Conservation (phyloP, 192 early-diverging fungal species). For the Backusella westeae region DNA sequence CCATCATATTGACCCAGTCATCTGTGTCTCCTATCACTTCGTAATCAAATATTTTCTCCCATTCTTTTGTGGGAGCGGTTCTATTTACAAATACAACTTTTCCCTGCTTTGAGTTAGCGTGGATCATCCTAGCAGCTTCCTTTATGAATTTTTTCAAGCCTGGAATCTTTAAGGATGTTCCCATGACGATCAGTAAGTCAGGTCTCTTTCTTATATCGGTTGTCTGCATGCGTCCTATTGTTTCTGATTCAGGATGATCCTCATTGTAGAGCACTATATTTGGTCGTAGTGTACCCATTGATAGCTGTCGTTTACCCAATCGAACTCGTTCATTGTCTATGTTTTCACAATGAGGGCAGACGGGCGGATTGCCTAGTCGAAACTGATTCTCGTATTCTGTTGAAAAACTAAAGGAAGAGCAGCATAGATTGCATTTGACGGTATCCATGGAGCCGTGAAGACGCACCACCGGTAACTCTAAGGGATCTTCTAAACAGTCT, state of each 20-base stretch:
- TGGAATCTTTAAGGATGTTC: slow-evolving; percentile 82
- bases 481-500: slow-evolving; percentile 83
- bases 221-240: slow-evolving; percentile 57
- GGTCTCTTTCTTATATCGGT: slow-evolving; percentile 59
- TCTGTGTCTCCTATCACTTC: slow-evolving; percentile 70
- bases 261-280: slow-evolving; percentile 97
- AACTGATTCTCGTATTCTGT: slow-evolving; percentile 59
- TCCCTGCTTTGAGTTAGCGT: slow-evolving; percentile 46
- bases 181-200: slow-evolving; percentile 85
- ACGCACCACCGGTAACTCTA: slow-evolving; percentile 81
- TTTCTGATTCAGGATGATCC: slow-evolving; percentile 71
- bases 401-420: slow-evolving; percentile 63
- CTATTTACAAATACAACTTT: slow-evolving; percentile 77
- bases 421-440: slow-evolving; percentile 87
- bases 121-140: slow-evolving; percentile 61
- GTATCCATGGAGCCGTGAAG: slow-evolving; percentile 89
- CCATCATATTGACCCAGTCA: slow-evolving; percentile 47
- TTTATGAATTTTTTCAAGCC: slow-evolving; percentile 78
- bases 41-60: slow-evolving; percentile 81
- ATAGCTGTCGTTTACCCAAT: slow-evolving; percentile 73
- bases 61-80: slow-evolving; percentile 65
- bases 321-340: slow-evolving; percentile 48
- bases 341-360: slow-evolving; percentile 54
- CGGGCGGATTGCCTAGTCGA: slow-evolving; percentile 68
- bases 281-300: slow-evolving; percentile 81